Evolutionary conservation across 129 eudicot genomes (phyloP).

Genomic region (Kitagawia praeruptora): DNA sequence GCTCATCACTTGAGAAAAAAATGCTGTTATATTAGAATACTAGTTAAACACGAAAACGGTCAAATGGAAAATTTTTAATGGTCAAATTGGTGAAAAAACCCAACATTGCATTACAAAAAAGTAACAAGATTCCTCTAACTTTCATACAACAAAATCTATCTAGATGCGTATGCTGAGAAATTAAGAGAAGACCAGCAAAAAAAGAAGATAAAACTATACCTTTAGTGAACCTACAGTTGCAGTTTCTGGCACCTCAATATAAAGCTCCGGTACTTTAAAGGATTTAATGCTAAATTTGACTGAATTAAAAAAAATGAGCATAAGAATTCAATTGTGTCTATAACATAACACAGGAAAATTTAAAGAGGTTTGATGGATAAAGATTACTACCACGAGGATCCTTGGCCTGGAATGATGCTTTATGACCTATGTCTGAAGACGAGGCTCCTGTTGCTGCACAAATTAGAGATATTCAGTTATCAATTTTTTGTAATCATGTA

Average conservation of each 20-base stretch:
- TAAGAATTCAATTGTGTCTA: slow-evolving; percentile 15
- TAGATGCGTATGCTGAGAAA: no score
- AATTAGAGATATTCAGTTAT: background rate
- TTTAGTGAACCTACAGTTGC: slow-evolving; percentile 83
- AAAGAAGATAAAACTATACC: slow-evolving; percentile 33
- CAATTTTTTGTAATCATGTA: background rate
- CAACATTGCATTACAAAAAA: background rate
- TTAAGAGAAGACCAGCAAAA: slow-evolving; percentile 1
- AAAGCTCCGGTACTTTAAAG: slow-evolving; percentile 86
- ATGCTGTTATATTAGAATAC: background rate
- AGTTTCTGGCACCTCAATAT: slow-evolving; percentile 89
- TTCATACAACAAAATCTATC: background rate
- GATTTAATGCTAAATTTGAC: slow-evolving; percentile 89
- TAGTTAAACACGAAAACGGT: background rate
- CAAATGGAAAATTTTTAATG: background rate
- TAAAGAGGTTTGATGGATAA: background rate
- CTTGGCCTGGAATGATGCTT: slow-evolving; percentile 31
- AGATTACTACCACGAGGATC: slow-evolving; percentile 46
- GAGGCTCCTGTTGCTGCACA: slow-evolving; percentile 39
- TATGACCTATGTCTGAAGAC: slow-evolving; percentile 32
- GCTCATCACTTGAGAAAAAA: background rate
- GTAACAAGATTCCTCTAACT: background rate
- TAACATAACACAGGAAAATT: background rate
- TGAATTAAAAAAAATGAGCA: slow-evolving; percentile 26
- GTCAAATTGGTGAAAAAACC: background rate